A percentile compares a stretch with the other conserved stretches of the same genome.
Conservation (phyloP, 805 yeast genomes). For the Kurtzmaniella cleridarum region DNA sequence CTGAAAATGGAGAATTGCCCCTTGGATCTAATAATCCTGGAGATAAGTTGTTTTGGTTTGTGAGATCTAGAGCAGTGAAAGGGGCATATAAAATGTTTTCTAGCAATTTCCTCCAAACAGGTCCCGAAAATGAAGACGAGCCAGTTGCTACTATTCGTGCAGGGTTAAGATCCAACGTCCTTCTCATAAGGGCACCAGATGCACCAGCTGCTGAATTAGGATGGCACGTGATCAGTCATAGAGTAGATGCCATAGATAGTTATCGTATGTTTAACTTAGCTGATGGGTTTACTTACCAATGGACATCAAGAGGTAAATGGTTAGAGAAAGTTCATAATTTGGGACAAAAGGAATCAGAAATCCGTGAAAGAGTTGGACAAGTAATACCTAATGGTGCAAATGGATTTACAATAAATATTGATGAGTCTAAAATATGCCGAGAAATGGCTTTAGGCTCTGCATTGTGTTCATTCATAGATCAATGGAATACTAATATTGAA, state of each 20-base stretch:
- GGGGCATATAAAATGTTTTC: constrained; percentile 60
- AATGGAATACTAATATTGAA: constrained; percentile 57
- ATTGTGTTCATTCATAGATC: constrained; percentile 56
- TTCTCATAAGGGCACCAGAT: constrained; percentile 46
- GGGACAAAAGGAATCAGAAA: constrained; percentile 61
- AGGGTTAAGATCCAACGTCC: constrained; percentile 54
- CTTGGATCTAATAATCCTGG: constrained; percentile 38
- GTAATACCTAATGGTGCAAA: constrained; percentile 47
- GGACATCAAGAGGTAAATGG: constrained; percentile 57
- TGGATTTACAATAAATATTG: constrained; percentile 53
- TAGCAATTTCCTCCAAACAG: constrained; percentile 34
- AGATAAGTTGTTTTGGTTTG: constrained; percentile 46
- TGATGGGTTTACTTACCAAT: constrained; percentile 58
- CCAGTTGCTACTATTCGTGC: constrained; percentile 58
- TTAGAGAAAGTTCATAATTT: constrained; percentile 52
- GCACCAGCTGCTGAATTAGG: constrained; percentile 54
- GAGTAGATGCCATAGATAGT: constrained; percentile 56
- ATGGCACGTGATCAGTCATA: constrained; percentile 56
- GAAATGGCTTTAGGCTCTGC: constrained; percentile 59
- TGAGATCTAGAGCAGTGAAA: constrained; percentile 60
- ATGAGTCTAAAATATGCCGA: constrained; percentile 49
- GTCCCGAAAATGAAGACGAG: constrained; percentile 45
- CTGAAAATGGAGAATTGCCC: constrained; percentile 31
- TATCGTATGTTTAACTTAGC: constrained; percentile 57
- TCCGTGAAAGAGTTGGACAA: constrained; percentile 58